These are phyloP conservation scores for Rhizopus stolonifer DNA, from an alignment of 371 early-diverging fungal species.

Conservation along the genomic window DNA sequence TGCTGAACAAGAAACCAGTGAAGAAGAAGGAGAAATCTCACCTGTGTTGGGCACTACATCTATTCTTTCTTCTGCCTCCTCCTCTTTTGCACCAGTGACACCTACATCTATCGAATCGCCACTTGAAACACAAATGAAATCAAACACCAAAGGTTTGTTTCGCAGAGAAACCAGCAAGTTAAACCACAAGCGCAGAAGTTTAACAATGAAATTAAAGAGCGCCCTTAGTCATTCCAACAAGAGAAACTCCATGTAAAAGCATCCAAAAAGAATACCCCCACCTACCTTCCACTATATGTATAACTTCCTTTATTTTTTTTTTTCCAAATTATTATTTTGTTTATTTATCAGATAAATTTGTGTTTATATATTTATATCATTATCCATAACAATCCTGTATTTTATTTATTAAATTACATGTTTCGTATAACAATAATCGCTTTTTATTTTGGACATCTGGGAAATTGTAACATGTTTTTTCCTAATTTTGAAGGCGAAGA, in stretches of 20 bases:
- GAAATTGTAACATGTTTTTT: no score
- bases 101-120: constrained; percentile 2
- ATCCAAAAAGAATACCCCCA: neutral
- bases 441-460: no score
- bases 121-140: neutral
- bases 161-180: constrained; percentile 27
- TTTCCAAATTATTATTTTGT: neutral
- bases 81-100: constrained; percentile 1
- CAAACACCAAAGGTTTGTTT: constrained; percentile 16
- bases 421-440: no score
- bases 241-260: constrained; percentile 12
- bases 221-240: constrained; percentile 7
- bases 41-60: neutral
- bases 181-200: constrained; percentile 21
- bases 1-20: neutral
- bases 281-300: neutral
- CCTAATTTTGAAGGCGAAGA: neutral
- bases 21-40: neutral
- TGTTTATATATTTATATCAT: neutral
- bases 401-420: neutral
- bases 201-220: constrained; percentile 24
- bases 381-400: no score
- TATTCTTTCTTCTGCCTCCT: neutral
- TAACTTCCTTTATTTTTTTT: neutral
- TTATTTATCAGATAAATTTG: neutral